Percentiles rank a stretch among this genome's conserved stretches.
phyloP scores from a whole-genome alignment of 139 green algal genomes.

The Haematococcus sp. region DNA sequence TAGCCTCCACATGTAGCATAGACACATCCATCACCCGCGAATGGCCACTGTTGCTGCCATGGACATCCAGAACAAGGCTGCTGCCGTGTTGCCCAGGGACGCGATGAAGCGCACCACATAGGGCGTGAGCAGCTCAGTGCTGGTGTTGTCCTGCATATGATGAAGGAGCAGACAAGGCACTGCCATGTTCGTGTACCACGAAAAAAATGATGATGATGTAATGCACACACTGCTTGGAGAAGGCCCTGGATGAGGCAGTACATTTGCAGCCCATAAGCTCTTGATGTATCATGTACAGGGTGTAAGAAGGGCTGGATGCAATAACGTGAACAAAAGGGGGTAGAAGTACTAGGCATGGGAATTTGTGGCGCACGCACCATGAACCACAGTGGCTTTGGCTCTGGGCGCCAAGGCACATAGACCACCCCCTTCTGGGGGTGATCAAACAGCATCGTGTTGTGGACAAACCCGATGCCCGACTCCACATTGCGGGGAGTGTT shows the following conservation, averaged over 20 bases:
- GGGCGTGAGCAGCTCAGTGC: background rate
- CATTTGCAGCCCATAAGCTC: too few species aligned
- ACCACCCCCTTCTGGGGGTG: slow-evolving; percentile 79
- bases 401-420: slow-evolving; percentile 51
- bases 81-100: background rate
- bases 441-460: slow-evolving; percentile 83
- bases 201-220: too few species aligned
- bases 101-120: background rate
- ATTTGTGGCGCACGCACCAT: background rate
- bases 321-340: background rate
- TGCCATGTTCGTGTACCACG: too few species aligned
- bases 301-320: background rate
- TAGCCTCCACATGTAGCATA: too few species aligned
- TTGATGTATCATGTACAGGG: background rate
- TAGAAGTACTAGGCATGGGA: background rate
- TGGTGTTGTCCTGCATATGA: background rate
- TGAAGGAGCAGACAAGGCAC: too few species aligned
- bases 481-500: slow-evolving; percentile 56
- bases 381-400: slow-evolving; percentile 64
- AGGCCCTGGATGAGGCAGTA: too few species aligned
- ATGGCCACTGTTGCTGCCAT: too few species aligned
- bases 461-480: slow-evolving; percentile 69
- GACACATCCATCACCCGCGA: too few species aligned
- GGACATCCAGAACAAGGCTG: too few species aligned
- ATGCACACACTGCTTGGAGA: too few species aligned